Base-by-base conservation (phyloP, 83 land plant genomes). In the Diphasiastrum complanatum region DNA sequence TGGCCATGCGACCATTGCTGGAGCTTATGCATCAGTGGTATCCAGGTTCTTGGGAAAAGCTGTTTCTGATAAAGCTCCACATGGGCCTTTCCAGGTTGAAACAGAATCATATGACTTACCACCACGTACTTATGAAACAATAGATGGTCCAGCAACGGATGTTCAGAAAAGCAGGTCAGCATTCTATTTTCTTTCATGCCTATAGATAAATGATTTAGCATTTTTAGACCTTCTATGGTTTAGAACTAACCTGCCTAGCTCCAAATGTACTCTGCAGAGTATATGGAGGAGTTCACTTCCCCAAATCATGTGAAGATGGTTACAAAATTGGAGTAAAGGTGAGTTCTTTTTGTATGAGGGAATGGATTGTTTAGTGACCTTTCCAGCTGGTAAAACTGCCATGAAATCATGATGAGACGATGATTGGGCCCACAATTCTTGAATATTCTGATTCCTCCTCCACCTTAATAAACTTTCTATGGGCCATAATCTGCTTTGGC, bases 221-320 rank as follows among this genome's bases (percentile, higher is more conserved):
- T 20, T 30, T 28, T 8, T 18, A 1, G 23, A 3, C 4, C 34
- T 11, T 12, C 3, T 46, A 12, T 1, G 18, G 22, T 25, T 47
- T 0, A 23, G 29, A 26, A 27, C 12, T 12, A 1, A n/a, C 22
- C 22, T 60, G 30, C n/a, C n/a, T 29, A 12, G n/a, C 4, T 47
- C 24, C 3, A 31, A 30, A 23, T 18, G 28, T 3, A 23, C 5
- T 16, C 66, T 50, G 61, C 66, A 64, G 66, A 41, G 16, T 50
- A 5, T 64, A 64, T 64, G 66, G 66, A 64, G 66, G 66, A 18
- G 23, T 64, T 47, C 66, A 64, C 34, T 64, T 64, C 14, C 66
- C 25, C 3, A 64, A 64, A 50, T 32, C 66, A n/a, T 33, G 16
- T 19, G 18, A 28, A 2, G 40, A 64, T 26, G 66, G 66, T 11